Evolutionary conservation across 1,284 basidiomycete genomes (phyloP), one percentile per base, ranked within the genome.

Genomic region (Inonotus hispidus): DNA sequence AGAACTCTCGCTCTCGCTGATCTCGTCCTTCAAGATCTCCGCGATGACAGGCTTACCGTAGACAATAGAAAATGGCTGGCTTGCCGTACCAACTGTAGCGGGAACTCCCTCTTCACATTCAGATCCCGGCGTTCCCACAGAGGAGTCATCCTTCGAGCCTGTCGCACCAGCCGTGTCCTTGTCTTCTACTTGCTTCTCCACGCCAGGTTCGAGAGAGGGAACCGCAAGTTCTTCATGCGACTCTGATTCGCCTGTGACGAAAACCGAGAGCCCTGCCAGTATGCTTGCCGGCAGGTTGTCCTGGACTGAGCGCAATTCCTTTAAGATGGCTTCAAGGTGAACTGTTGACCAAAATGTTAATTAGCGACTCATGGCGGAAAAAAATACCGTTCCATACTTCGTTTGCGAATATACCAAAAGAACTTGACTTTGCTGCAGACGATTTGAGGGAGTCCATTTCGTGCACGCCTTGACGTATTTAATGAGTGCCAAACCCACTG

Each of bases 331-430:
- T 43, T 65, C 63, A 25, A 73, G 59, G 59, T 74, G 70, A 23
- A 67, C 72, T 73, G 56, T 16, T 21, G 23, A n/a, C 21, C 19
- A 23, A 39, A 1, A 55, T 32, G 32, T 14, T 19, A 50, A 21
- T 54, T 19, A 56, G 46, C 5, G 23, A 3, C 10, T 19, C 23
- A 23, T 14, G 14, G n/a, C 29, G 29, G 11, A n/a, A 21, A 53
- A 16, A 45, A 27, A 35, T 29, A 14, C 3, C 7, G 16, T 35
- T 46, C 19, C 67, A 53, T 55, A 73, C 74, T 68, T 61, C 67
- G 54, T 32, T 73, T 68, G 7, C 72, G 68, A 46, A 74, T 70
- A 7, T 69, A 64, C 74, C 74, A 76, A 2, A 75, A 63, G 59
- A 76, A 75, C 11, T 75, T 64, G 37, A 74, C 70, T 32, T 69